Base-by-base conservation (phyloP, 2,329 filamentous ascomycete species). In the Aaosphaeria pasadenensis region DNA sequence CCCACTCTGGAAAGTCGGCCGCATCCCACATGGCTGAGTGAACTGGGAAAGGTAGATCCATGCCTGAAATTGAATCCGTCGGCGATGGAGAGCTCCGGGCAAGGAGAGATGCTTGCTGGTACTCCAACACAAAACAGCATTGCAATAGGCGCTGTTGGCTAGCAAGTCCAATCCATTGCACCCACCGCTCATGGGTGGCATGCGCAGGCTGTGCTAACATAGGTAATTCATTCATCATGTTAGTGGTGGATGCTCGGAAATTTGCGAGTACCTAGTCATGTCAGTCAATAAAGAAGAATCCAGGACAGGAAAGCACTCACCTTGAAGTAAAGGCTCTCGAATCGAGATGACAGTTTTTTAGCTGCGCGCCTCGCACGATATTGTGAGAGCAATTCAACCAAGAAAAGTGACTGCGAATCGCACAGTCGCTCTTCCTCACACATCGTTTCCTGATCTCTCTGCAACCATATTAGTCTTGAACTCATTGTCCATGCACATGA, bases 321-420 rank as follows among this genome's bases (percentile, higher is more conserved):
- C 51, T 59, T 63, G 17, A 55, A 55, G 46, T 71, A 74, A 41
- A 72, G 53, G 17, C 59, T 56, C 35, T 67, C 55, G 50, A 76
- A 77, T 5, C 60, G 61, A 28, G 62, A 54, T 7, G 72, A 72
- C 11, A 74, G 51, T 5, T 60, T 57, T 39, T 58, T 65, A 11
- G 67, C 62, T 28, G 66, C 66, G 31, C 73, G 68, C 41, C 70
- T 64, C 7, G 71, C 68, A 46, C 66, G 70, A 56, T 71, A 75
- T 30, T 74, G 66, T 5, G 73, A 69, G 11, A 72, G 63, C 0
- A 72, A 47, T 52, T 77, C 74, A 6, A 74, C 51, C n/a, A 77
- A 58, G 30, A 76, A 66, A 4, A 73, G 57, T 4, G 73, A 70
- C 57, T 77, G 74, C 53, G 70, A 67, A 48, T 76, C 74, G 46